Conservation (phyloP, 768 basidiomycete species). For the Chalciporus sphaerocephalus region DNA sequence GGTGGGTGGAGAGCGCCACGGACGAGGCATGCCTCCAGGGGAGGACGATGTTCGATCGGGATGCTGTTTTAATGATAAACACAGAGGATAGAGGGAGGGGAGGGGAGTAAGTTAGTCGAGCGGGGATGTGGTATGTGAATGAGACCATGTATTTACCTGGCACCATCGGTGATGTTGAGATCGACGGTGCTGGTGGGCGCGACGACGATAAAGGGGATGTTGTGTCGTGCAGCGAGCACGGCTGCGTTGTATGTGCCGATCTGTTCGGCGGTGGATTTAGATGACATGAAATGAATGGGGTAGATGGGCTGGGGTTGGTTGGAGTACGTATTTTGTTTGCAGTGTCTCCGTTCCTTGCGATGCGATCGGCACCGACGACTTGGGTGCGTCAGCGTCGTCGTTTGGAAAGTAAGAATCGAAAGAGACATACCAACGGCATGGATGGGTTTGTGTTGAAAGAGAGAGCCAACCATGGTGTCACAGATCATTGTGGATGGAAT, state of each 20-base stretch:
- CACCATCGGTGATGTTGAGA: constrained; percentile 68
- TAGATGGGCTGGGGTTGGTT: not conserved
- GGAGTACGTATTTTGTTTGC: constrained; percentile 81
- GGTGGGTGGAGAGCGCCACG: constrained; percentile 73
- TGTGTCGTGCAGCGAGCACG: constrained; percentile 81
- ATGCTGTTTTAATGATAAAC: too few species aligned
- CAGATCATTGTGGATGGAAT: constrained; percentile 93
- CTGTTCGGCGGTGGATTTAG: constrained; percentile 19
- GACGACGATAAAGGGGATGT: constrained; percentile 88
- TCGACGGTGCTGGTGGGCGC: constrained; percentile 93
- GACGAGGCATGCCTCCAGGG: constrained; percentile 83
- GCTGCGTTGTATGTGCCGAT: constrained; percentile 97
- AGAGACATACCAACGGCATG: constrained; percentile 64
- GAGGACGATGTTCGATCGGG: constrained; percentile 89
- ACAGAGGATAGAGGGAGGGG: not conserved
- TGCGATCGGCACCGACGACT: constrained; percentile 86
- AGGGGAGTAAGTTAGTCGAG: not conserved
- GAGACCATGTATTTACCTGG: constrained; percentile 43
- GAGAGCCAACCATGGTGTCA: constrained; percentile 94
- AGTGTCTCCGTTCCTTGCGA: constrained; percentile 92
- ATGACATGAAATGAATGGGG: not conserved
- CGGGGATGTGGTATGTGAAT: not conserved
- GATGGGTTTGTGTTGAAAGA: constrained; percentile 83
- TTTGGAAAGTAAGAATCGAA: not conserved
- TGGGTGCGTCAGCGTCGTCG: constrained; percentile 1